phyloP scores from a whole-genome alignment of 139 green algal genomes.

The Dunaliella primolecta region DNA sequence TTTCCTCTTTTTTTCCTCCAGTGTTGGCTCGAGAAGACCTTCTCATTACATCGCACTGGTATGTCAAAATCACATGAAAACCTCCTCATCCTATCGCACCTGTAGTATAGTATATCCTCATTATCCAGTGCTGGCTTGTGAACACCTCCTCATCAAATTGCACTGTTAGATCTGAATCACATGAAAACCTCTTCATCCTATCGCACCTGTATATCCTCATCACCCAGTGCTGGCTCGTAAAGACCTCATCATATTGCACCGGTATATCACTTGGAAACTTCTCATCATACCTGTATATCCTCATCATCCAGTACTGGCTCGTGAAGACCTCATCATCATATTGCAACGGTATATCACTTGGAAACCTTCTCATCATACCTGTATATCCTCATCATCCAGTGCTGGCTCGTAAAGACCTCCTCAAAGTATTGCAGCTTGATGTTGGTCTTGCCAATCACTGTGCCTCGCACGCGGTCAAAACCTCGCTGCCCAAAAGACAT shows the following conservation, averaged over 20 bases:
- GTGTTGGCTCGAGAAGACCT: too few species aligned
- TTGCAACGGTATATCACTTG: background rate
- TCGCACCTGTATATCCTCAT: slow-evolving; percentile 69
- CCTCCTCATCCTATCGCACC: background rate
- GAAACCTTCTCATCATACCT: background rate
- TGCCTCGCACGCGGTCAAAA: slow-evolving; percentile 80
- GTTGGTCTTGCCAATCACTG: slow-evolving; percentile 72
- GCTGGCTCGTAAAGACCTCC: slow-evolving; percentile 88
- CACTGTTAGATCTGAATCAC: too few species aligned
- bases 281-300: slow-evolving; percentile 58
- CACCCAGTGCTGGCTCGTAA: too few species aligned
- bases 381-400: slow-evolving; percentile 91
- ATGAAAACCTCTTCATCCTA: background rate
- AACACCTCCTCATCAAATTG: slow-evolving; percentile 94
- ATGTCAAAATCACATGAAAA: background rate
- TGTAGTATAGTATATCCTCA: slow-evolving; percentile 76
- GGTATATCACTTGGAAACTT: background rate
- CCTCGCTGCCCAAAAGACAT: slow-evolving; percentile 54
- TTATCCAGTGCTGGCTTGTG: slow-evolving; percentile 89
- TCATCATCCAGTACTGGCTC: slow-evolving; percentile 87
- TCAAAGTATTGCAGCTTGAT: slow-evolving; percentile 88
- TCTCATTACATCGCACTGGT: background rate
- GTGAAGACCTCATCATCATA: slow-evolving; percentile 82
- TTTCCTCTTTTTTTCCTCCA: too few species aligned
- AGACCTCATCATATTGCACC: slow-evolving; percentile 44